Evolutionary conservation across 768 basidiomycete species (phyloP).

Genomic region (Leccinum imitatum): DNA sequence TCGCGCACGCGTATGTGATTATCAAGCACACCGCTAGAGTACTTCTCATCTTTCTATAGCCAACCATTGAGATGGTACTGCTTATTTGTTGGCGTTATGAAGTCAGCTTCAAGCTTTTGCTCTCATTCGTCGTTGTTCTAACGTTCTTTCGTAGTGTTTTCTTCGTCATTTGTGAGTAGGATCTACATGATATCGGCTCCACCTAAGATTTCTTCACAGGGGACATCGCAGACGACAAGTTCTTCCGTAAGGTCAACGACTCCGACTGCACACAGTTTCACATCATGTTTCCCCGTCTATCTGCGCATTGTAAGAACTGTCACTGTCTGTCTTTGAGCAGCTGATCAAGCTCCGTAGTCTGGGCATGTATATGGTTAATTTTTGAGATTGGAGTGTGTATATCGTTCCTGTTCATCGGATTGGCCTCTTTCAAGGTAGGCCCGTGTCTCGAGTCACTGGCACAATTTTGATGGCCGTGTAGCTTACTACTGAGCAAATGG

Average conservation of each 20-base stretch:
- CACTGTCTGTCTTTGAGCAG: background rate
- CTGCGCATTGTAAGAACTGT: slow-evolving; percentile 60
- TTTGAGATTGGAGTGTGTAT: slow-evolving; percentile 75
- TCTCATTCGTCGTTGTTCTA: slow-evolving; percentile 11
- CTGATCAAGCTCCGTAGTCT: slow-evolving; percentile 47
- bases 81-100: slow-evolving; percentile 81
- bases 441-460: background rate
- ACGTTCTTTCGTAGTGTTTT: slow-evolving; percentile 51
- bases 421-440: slow-evolving; percentile 77
- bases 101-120: slow-evolving; percentile 47
- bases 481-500: slow-evolving; percentile 46
- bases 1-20: slow-evolving; percentile 77
- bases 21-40: slow-evolving; percentile 1
- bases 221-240: slow-evolving; percentile 93
- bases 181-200: background rate
- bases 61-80: slow-evolving; percentile 84
- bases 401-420: slow-evolving; percentile 78
- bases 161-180: slow-evolving; percentile 78
- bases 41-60: slow-evolving; percentile 36
- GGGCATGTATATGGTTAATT: slow-evolving; percentile 83
- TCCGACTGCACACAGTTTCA: slow-evolving; percentile 91
- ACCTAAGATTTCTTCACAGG: slow-evolving; percentile 42
- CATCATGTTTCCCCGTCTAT: slow-evolving; percentile 66
- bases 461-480: slow-evolving; percentile 18
- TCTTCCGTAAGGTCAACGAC: slow-evolving; percentile 93